A percentile compares a stretch with the other conserved stretches of the same genome.
Conservation (phyloP, 192 early-diverging fungal genomes). For the Linnemannia schmuckeri region DNA sequence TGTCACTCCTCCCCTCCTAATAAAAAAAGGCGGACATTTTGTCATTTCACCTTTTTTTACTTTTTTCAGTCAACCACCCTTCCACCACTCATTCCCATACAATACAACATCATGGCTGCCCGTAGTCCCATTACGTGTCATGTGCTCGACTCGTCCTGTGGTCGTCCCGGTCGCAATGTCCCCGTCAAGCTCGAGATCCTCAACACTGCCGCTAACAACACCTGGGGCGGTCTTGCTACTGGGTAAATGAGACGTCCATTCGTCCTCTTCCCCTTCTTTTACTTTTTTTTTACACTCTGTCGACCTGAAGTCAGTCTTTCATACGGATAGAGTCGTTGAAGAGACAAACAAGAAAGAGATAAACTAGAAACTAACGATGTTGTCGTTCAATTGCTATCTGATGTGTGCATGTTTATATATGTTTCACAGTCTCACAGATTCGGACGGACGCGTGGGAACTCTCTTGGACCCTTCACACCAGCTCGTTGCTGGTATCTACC, state of each 20-base stretch:
- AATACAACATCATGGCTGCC: constrained; percentile 28
- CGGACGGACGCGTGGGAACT: constrained; percentile 80
- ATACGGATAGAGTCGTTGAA: neutral
- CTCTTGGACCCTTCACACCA: constrained; percentile 71
- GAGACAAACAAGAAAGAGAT: neutral
- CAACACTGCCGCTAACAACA: constrained; percentile 53
- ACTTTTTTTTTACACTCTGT: neutral
- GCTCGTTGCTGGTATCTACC: constrained; percentile 79
- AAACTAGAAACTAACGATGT: neutral
- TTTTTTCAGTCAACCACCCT: too few species aligned
- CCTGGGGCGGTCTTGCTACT: constrained; percentile 53
- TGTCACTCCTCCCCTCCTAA: neutral
- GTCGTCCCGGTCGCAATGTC: constrained; percentile 79
- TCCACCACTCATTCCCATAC: neutral
- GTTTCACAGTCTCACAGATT: constrained; percentile 67
- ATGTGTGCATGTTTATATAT: neutral
- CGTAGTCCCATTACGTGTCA: constrained; percentile 89
- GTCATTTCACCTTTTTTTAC: neutral
- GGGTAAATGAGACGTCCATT: constrained; percentile 9
- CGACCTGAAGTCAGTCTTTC: neutral
- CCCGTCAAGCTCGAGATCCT: constrained; percentile 74
- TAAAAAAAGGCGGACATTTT: neutral
- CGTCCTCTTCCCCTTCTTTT: neutral
- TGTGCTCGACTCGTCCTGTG: constrained; percentile 86
- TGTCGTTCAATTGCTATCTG: neutral